phyloP scores from a whole-genome alignment of 1,284 basidiomycete species.

The Lignosus rhinocerotis region DNA sequence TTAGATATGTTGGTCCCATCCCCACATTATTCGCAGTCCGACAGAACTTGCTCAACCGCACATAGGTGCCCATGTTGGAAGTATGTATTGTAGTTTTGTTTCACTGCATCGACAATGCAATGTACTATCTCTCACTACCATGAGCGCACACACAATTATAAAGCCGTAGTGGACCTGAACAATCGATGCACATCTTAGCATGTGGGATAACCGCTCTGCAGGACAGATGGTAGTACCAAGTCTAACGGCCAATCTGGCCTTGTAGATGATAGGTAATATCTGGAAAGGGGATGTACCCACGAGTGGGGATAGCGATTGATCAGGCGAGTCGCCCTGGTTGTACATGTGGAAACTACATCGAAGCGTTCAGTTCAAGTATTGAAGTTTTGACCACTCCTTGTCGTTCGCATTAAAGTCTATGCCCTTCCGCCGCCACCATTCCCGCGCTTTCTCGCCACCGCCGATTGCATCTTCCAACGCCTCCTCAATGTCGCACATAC shows the following conservation, averaged over 20 bases:
- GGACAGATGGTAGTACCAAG: background rate
- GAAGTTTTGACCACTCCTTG: constrained; percentile 81
- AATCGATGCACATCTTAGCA: background rate
- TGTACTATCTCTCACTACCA: background rate
- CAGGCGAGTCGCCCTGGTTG: background rate
- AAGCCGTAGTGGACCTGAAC: too few relatives aligned
- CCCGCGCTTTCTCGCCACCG: constrained; percentile 65
- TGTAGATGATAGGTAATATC: background rate
- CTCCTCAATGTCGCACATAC: constrained; percentile 85
- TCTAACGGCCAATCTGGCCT: background rate
- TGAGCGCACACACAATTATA: background rate
- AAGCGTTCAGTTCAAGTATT: constrained; percentile 54
- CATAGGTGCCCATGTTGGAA: background rate
- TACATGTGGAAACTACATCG: background rate
- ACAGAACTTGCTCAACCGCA: background rate
- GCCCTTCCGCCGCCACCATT: constrained; percentile 78
- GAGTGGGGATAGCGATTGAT: background rate
- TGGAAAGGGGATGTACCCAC: background rate
- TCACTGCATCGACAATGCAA: background rate
- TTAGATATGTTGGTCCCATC: background rate
- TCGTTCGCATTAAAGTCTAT: constrained; percentile 79
- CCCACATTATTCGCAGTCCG: background rate
- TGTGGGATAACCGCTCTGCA: background rate
- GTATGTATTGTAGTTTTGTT: background rate
- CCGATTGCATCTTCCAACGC: constrained; percentile 82